phyloP scores from a whole-genome alignment of 2,329 filamentous ascomycete genomes.

The Exophiala mesophila region DNA sequence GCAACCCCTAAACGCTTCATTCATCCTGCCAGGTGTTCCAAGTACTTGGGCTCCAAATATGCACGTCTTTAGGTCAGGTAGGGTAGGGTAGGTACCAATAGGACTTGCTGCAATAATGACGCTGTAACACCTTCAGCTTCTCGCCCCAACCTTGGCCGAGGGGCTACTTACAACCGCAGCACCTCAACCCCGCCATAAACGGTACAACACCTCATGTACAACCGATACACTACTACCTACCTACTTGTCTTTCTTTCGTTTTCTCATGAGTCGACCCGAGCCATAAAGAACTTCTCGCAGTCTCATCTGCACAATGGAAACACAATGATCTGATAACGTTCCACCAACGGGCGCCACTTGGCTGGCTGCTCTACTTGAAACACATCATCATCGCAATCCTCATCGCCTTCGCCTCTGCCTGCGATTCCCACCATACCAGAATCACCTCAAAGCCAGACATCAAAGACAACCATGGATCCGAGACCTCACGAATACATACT shows the following conservation, averaged over 20 bases:
- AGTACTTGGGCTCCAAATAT: too few species aligned
- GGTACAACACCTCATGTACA: not conserved
- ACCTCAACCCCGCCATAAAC: conserved; percentile 1
- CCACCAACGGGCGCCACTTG: conserved; percentile 22
- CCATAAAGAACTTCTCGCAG: not conserved
- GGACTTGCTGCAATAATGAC: too few species aligned
- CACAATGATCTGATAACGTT: conserved; percentile 21
- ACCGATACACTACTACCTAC: not conserved
- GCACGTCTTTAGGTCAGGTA: too few species aligned
- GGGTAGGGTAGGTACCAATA: too few species aligned
- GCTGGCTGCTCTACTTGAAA: conserved; percentile 20
- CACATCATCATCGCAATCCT: conserved; percentile 1
- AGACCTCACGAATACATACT: conserved; percentile 82
- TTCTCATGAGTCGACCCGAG: not conserved
- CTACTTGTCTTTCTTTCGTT: not conserved
- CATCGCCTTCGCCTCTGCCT: conserved; percentile 1
- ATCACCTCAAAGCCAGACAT: too few species aligned
- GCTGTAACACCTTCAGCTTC: too few species aligned
- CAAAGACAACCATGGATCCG: conserved; percentile 30
- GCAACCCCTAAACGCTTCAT: too few species aligned
- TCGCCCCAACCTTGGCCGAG: too few species aligned
- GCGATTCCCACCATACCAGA: conserved; percentile 7
- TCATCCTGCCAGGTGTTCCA: too few species aligned
- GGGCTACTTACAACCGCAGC: too few species aligned
- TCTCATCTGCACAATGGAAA: conserved; percentile 4